These are phyloP conservation scores for Salix exigua DNA, from an alignment of 345 rosid species.

Conservation along the genomic window DNA sequence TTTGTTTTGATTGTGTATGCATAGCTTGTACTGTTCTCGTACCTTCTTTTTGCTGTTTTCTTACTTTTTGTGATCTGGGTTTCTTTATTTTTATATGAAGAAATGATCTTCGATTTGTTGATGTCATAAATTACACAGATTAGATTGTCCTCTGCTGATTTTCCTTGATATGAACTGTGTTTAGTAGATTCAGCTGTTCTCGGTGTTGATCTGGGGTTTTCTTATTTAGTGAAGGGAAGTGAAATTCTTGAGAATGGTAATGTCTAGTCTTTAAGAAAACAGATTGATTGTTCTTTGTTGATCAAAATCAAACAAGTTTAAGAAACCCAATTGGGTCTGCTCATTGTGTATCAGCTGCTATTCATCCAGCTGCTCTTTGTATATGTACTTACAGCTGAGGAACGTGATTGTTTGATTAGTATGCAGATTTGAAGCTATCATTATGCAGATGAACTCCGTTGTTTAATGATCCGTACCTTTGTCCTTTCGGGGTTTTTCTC, in stretches of 20 bases:
- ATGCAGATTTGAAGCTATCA: neutral
- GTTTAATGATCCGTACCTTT: neutral
- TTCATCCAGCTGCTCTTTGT: neutral
- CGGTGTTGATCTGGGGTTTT: neutral
- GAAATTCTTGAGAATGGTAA: neutral
- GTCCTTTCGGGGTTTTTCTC: neutral
- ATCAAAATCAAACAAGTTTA: neutral
- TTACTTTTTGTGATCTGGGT: conserved; percentile 8
- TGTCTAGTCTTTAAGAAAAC: neutral
- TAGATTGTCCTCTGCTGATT: neutral
- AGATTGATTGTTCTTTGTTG: neutral
- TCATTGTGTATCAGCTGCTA: neutral
- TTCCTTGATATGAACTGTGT: neutral
- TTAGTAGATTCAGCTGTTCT: neutral
- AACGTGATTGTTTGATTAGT: neutral
- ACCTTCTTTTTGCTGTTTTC: neutral
- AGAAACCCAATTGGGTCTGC: neutral
- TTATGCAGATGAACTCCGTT: neutral
- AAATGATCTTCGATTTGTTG: neutral
- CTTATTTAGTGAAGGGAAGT: neutral
- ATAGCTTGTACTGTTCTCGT: neutral
- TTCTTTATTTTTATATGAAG: neutral
- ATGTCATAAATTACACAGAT: neutral
- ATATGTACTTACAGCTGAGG: neutral
- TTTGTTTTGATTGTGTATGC: neutral